Conservation (phyloP, 176 grass and related monocot genomes). For the Canna indica region DNA sequence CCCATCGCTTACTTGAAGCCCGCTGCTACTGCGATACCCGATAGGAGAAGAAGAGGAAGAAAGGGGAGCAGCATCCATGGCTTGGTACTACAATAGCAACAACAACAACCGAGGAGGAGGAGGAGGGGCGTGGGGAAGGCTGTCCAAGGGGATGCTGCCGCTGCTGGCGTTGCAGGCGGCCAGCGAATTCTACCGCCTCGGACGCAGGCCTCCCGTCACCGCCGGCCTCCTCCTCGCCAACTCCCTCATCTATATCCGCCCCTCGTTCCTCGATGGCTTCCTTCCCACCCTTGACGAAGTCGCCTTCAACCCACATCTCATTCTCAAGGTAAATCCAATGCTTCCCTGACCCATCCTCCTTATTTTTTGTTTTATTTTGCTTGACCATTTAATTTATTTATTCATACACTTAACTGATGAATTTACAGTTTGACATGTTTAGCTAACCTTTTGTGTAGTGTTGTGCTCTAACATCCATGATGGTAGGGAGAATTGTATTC, state of each 20-base stretch:
- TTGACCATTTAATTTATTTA: too few species aligned
- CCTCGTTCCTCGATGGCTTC: slow-evolving; percentile 47
- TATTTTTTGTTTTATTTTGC: background rate
- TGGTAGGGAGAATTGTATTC: too few species aligned
- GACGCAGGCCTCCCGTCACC: slow-evolving; percentile 59
- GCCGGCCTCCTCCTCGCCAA: slow-evolving; percentile 70
- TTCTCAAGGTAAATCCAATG: slow-evolving; percentile 44
- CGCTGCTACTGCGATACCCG: too few species aligned
- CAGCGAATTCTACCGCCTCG: slow-evolving; percentile 50
- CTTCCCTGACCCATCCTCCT: background rate
- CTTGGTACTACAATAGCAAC: slow-evolving; percentile 2
- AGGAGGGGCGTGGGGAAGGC: slow-evolving; percentile 10
- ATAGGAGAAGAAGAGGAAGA: background rate
- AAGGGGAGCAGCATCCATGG: background rate
- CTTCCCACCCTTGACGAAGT: slow-evolving; percentile 52
- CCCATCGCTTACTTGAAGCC: background rate
- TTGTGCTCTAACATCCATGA: too few species aligned
- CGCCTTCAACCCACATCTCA: slow-evolving; percentile 76
- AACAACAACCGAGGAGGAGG: background rate
- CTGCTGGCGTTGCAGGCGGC: slow-evolving; percentile 65
- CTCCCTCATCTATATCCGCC: slow-evolving; percentile 69
- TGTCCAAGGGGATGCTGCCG: slow-evolving; percentile 46
- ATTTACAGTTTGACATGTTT: too few species aligned
- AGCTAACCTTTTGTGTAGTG: too few species aligned
- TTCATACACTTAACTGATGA: too few species aligned